Evolutionary conservation across 495 filamentous ascomycete species (phyloP), one percentile per base, ranked within the genome.

Genomic region (Aspergillus cristatus): DNA sequence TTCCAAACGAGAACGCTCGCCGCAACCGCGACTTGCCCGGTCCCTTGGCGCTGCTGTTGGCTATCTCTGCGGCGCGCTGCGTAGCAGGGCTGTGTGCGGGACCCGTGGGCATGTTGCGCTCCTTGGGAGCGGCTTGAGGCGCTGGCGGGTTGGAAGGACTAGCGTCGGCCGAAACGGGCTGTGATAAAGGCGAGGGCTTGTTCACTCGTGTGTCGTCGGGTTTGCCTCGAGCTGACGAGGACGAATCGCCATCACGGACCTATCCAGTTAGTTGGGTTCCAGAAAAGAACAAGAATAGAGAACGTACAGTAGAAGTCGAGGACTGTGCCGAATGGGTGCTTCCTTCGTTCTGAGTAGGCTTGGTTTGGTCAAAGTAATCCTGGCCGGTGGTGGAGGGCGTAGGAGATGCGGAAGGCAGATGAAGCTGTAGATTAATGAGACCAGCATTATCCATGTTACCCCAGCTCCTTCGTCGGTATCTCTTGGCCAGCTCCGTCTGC

Each of bases 1-100:
- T 96, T 14, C 91, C 89, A 60, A 99, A 99, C 0, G 93, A 97
- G 57, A 99, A 96, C 2, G 91, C 91, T 51, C 91, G 76, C 40
- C 91, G 74, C 32, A 99, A 65, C 35, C 90, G 73, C 40, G 93
- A 93, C 63, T 95, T 90, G 38, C 78, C 86, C 40, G 80, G 80
- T 44, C 74, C 81, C 48, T 74, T 77, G 1, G 68, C 60, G 22
- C 79, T 79, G 47, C 79, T 86, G 40, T 90, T 85, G 33, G 76
- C 84, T 25, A 97, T 63, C 7, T 86, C 86, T 7, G 82, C 74
- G 28, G 95, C 70, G 33, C 88, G 84, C 51, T 84, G 76, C 2
- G 83, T 79, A 8, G 88, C 89, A 30, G 83, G 75, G 40, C 84
- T 93, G 35, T 68, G 57, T 39, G 42, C 35, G 33, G 53, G 40